Evolutionary conservation across 306 rosid genomes (phyloP).

Genomic region (Luffa acutangula): DNA sequence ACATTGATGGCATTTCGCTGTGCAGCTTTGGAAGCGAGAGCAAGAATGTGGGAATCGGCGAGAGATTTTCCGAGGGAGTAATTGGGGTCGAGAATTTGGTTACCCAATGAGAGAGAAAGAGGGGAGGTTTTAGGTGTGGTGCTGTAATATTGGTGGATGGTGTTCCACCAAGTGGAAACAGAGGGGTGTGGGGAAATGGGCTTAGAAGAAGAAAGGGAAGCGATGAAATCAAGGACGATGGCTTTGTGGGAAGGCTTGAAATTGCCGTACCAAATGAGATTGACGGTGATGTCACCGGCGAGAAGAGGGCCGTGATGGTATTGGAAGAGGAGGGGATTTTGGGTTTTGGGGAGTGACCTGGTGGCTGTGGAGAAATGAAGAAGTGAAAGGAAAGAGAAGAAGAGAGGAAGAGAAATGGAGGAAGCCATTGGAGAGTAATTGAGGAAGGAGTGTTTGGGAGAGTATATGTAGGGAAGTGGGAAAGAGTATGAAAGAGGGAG

Average conservation of each 20-base stretch:
- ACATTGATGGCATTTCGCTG: slow-evolving; percentile 30
- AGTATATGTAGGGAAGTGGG: no score
- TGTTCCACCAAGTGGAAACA: slow-evolving; percentile 48
- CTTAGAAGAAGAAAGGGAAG: slow-evolving; percentile 38
- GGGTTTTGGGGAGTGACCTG: slow-evolving; percentile 13
- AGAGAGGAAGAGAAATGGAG: slow-evolving; percentile 2
- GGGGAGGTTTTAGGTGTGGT: slow-evolving; percentile 4
- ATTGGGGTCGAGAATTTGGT: slow-evolving; percentile 25
- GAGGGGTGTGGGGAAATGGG: slow-evolving; percentile 25
- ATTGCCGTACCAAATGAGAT: slow-evolving; percentile 65
- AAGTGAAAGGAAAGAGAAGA: neutral
- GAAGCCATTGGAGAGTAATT: slow-evolving; percentile 18
- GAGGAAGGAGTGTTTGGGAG: no score
- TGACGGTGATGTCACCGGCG: slow-evolving; percentile 29
- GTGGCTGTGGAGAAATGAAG: slow-evolving; percentile 26
- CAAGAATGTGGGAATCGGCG: slow-evolving; percentile 14
- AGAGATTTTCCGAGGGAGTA: slow-evolving; percentile 46
- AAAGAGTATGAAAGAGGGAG: no score
- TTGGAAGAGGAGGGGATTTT: neutral
- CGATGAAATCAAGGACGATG: slow-evolving; percentile 47
- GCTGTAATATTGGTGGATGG: slow-evolving; percentile 26
- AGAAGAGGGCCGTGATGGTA: slow-evolving; percentile 77
- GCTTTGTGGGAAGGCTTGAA: slow-evolving; percentile 58
- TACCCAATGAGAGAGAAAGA: slow-evolving; percentile 16
- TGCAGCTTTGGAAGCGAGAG: slow-evolving; percentile 34